Evolutionary conservation across 2,329 filamentous ascomycete genomes (phyloP).

Genomic region (Elsinoe batatas): DNA sequence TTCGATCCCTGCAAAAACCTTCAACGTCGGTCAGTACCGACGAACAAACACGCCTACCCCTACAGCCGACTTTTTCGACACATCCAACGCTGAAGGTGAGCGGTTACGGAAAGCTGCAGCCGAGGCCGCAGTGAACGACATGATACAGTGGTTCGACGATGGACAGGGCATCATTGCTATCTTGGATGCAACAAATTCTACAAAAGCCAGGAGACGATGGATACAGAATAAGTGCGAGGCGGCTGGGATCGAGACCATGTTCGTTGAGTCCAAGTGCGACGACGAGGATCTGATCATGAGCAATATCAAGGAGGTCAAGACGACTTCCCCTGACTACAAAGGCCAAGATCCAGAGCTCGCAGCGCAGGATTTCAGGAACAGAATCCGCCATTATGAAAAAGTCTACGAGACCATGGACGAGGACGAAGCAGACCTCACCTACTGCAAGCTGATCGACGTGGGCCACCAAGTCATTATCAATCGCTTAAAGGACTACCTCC

Average conservation of each 20-base stretch:
- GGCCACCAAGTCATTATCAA: conserved; percentile 97
- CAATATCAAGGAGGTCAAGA: conserved; percentile 97
- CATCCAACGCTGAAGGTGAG: conserved; percentile 80
- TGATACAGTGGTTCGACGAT: conserved; percentile 82
- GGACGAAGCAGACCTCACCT: conserved; percentile 79
- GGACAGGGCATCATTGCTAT: conserved; percentile 78
- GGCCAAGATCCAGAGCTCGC: conserved; percentile 90
- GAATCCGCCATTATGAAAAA: conserved; percentile 95
- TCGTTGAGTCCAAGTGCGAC: conserved; percentile 95
- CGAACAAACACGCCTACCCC: conserved; percentile 83
- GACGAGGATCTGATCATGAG: conserved; percentile 94
- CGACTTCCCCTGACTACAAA: conserved; percentile 85
- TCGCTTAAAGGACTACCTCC: conserved; percentile 90
- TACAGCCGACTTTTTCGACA: conserved; percentile 91
- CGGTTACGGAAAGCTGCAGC: conserved; percentile 78
- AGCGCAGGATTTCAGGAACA: conserved; percentile 81
- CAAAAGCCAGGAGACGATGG: conserved; percentile 81
- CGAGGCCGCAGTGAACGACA: conserved; percentile 83
- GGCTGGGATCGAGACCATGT: conserved; percentile 79
- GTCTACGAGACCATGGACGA: conserved; percentile 90
- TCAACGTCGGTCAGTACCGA: conserved; percentile 96
- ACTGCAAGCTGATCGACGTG: conserved; percentile 95
- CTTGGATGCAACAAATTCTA: conserved; percentile 93
- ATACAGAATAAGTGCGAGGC: conserved; percentile 69
- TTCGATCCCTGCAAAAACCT: conserved; percentile 83